Evolutionary conservation across 148 eudicot genomes (phyloP), one percentile per base, ranked within the genome.

Genomic region (Cornus florida): DNA sequence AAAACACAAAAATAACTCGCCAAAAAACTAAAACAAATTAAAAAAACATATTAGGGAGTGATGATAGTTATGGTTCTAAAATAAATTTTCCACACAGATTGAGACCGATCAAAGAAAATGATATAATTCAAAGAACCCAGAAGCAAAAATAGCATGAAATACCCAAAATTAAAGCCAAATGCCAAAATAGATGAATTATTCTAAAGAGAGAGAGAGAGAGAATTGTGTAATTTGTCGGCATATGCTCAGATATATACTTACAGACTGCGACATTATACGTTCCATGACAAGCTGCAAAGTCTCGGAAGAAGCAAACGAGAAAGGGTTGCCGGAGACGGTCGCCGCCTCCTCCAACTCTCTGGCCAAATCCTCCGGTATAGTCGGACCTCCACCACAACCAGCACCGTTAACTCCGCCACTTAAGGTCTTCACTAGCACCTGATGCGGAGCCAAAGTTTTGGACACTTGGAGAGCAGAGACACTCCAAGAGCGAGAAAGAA

Each of bases 211-310:
- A 74, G 10, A 74, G 68, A 60, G 28, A 28, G 28, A 28, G 28
- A 28, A 28, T 28, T 28, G 28, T 28, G 28, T 28, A 28, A 28
- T 28, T 28, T 28, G 28, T 28, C 28, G 28, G 28, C 28, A 28
- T 28, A 28, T 28, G 28, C 28, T 28, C 28, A 28, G 28, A 28
- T 28, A 28, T 28, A 28, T 28, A 28, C 28, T 86, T 79, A 95
- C 98, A 69, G 98, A 95, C 11, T 92, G 97, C 13, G 99, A 86
- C 94, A 95, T 91, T 48, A 95, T 95, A 1, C 97, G 93, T 17
- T 95, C 97, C 93, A 95, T 87, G 12, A 95, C 81, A 59, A 95
- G 91, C 89, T 92, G 97, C 7, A 95, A 93, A 39, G 99, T 95
- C 80, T 95, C 91, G 22, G 95, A 92, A 1, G 87, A 91, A 67